Percentiles rank a stretch among this genome's conserved stretches.
These are phyloP conservation scores for Acanthamoeba polyphaga DNA, from an alignment of 208 protist species.

Conservation along the genomic window DNA sequence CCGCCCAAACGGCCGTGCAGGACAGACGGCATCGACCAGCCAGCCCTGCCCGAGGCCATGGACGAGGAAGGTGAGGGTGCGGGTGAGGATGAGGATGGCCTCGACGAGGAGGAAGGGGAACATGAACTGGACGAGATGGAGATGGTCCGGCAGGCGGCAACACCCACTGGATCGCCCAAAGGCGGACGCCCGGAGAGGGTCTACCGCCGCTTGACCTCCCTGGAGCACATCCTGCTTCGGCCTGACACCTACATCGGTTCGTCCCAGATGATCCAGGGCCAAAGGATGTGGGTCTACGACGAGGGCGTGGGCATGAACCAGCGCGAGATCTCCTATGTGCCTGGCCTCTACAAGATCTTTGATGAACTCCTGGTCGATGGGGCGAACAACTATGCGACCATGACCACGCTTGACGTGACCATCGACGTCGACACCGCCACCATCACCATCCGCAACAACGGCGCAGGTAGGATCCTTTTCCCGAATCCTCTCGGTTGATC, in stretches of 20 bases:
- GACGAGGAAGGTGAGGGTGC: neutral
- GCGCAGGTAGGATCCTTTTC: slow-evolving; percentile 92
- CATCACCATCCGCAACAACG: slow-evolving; percentile 99
- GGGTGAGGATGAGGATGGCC: too few species aligned
- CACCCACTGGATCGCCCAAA: neutral
- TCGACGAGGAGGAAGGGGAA: too few species aligned
- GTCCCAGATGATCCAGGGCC: slow-evolving; percentile 75
- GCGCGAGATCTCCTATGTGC: slow-evolving; percentile 96
- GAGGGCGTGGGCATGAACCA: slow-evolving; percentile 94
- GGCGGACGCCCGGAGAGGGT: neutral
- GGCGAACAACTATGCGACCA: slow-evolving; percentile 98
- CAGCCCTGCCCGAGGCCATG: neutral
- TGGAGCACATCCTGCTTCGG: slow-evolving; percentile 98
- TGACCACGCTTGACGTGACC: slow-evolving; percentile 91
- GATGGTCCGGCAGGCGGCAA: too few species aligned
- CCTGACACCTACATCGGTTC: slow-evolving; percentile 99
- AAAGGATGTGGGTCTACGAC: slow-evolving; percentile 94
- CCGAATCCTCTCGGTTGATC: too few species aligned
- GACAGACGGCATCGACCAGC: neutral
- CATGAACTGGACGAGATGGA: too few species aligned
- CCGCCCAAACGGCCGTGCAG: neutral
- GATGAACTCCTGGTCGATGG: slow-evolving; percentile 99
- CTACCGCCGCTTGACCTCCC: slow-evolving; percentile 97
- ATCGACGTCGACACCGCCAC: slow-evolving; percentile 95
- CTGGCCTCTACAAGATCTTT: slow-evolving; percentile 99